These are phyloP conservation scores for Ganoderma resinaceum DNA, from an alignment of 1,284 basidiomycete species.

Conservation along the genomic window DNA sequence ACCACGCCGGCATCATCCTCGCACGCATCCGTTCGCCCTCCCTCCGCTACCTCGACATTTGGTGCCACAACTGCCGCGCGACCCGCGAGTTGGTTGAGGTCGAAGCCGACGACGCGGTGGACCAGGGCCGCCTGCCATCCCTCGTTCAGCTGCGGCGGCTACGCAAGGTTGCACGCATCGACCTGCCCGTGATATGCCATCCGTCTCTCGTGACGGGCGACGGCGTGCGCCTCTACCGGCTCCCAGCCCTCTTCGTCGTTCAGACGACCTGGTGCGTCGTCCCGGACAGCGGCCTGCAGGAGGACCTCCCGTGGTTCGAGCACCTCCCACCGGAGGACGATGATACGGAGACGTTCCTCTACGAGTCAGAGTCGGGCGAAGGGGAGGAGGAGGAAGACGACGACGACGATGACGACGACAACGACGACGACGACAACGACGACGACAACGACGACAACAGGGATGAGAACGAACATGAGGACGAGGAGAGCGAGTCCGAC, in stretches of 20 bases:
- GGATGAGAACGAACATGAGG: constrained; percentile 10
- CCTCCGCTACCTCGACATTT: constrained; percentile 22
- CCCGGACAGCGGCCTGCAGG: constrained; percentile 7
- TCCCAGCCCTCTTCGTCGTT: constrained; percentile 5
- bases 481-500: constrained; percentile 4
- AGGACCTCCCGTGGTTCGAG: constrained; percentile 15
- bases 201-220: constrained; percentile 9
- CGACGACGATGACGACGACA: not conserved
- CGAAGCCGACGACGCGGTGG: not conserved
- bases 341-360: not conserved
- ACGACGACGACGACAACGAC: not conserved
- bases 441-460: constrained; percentile 5
- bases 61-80: constrained; percentile 13
- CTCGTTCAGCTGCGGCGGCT: constrained; percentile 12
- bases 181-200: constrained; percentile 22
- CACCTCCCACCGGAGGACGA: constrained; percentile 8
- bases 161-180: constrained; percentile 6
- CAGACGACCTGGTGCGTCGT: constrained; percentile 12
- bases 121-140: not conserved
- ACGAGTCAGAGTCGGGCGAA: not conserved
- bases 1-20: not conserved
- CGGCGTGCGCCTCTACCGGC: constrained; percentile 9
- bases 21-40: not conserved
- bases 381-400: constrained; percentile 6
- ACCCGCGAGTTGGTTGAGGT: not conserved